phyloP scores from a whole-genome alignment of 352 stramenopile genomes.

The Phytopythium oedochilum region DNA sequence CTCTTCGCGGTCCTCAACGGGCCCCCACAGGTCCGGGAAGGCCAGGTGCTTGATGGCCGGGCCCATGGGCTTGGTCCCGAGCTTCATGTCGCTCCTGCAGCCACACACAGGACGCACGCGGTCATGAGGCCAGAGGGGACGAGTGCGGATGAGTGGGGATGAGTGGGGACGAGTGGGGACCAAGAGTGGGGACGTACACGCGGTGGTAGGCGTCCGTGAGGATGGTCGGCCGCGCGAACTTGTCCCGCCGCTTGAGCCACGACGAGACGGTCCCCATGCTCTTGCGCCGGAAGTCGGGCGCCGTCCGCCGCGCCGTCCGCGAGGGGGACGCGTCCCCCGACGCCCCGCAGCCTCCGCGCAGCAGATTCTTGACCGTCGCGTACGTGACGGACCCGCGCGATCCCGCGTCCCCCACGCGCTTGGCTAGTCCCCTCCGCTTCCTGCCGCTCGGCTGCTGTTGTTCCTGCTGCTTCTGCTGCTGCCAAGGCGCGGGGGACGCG shows the following conservation, averaged over 20 bases:
- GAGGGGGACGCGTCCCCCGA: slow-evolving; percentile 5
- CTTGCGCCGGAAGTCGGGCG: slow-evolving; percentile 29
- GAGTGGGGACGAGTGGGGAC: background rate
- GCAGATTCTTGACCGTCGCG: slow-evolving; percentile 51
- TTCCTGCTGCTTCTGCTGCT: background rate
- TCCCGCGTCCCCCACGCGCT: background rate
- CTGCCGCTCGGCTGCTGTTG: background rate
- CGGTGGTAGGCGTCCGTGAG: slow-evolving; percentile 62
- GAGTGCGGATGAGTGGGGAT: background rate
- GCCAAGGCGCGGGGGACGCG: background rate
- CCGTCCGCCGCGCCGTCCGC: slow-evolving; percentile 29
- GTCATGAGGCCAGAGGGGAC: background rate
- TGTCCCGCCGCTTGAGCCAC: slow-evolving; percentile 55
- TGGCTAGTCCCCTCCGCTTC: background rate
- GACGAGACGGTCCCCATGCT: slow-evolving; percentile 64
- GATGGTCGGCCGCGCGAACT: slow-evolving; percentile 58
- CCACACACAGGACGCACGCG: no score
- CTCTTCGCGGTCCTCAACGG: slow-evolving; percentile 23
- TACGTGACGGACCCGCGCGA: slow-evolving; percentile 52
- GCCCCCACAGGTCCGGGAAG: slow-evolving; percentile 30
- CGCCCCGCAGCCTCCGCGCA: slow-evolving; percentile 36
- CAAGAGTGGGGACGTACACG: slow-evolving; percentile 36
- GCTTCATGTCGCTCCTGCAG: slow-evolving; percentile 66
- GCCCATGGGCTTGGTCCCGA: slow-evolving; percentile 52
- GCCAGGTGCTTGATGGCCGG: slow-evolving; percentile 38